Percentiles rank a stretch among this genome's conserved stretches.
phyloP scores from a whole-genome alignment of 163 green algal genomes.

The Trebouxiophyceae sp. region DNA sequence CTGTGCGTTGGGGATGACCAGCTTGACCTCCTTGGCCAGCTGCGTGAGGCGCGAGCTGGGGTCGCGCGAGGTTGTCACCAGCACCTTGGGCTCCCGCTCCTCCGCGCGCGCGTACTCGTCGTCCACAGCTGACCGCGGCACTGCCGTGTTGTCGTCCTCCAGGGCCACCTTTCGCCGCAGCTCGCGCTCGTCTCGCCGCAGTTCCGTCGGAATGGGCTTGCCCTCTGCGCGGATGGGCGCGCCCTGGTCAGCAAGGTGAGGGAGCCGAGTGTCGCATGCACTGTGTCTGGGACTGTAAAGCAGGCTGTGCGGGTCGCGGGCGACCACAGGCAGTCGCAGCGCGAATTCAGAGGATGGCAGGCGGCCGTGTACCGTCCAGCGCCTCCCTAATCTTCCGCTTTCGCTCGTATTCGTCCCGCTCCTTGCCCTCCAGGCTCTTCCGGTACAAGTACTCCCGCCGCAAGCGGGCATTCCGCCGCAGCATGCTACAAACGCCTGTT shows the following conservation, averaged over 20 bases:
- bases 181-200: constrained; percentile 65
- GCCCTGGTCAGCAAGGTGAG: no score
- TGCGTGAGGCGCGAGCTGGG: constrained; percentile 81
- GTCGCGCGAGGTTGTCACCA: constrained; percentile 94
- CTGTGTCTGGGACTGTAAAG: no score
- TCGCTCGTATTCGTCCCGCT: constrained; percentile 87
- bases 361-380: constrained; percentile 78
- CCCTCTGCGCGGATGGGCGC: constrained; percentile 68
- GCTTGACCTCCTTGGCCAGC: constrained; percentile 97
- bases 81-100: constrained; percentile 79
- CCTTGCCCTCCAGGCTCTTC: constrained; percentile 96
- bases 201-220: constrained; percentile 91
- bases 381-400: constrained; percentile 86
- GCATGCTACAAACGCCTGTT: constrained; percentile 42
- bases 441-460: constrained; percentile 94
- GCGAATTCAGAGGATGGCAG: no score
- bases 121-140: constrained; percentile 82
- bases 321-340: no score
- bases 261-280: no score
- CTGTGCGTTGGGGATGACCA: constrained; percentile 89
- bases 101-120: constrained; percentile 94
- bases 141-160: constrained; percentile 96
- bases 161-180: constrained; percentile 80
- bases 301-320: no score
- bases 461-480: constrained; percentile 78